Evolutionary conservation across 257 asterid species (phyloP).

Genomic region (Capsicum baccatum): DNA sequence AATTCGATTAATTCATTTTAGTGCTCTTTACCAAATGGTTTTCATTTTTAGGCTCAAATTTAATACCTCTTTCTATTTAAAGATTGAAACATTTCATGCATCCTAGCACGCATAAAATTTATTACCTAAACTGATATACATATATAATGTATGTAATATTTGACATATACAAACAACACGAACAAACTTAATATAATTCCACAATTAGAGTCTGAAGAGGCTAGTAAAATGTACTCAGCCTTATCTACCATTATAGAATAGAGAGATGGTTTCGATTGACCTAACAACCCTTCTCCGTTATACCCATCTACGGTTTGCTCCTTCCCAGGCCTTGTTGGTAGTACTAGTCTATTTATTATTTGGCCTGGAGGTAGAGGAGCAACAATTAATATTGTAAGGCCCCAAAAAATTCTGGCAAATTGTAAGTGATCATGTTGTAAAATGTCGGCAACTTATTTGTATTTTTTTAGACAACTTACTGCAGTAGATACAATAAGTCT

Average conservation of each 20-base stretch:
- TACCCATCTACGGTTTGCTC: too few relatives aligned
- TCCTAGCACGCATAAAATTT: too few relatives aligned
- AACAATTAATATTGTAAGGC: slow-evolving; percentile 2
- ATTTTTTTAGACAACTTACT: neutral
- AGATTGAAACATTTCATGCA: too few relatives aligned
- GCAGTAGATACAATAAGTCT: neutral
- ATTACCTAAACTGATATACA: too few relatives aligned
- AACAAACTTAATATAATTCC: too few relatives aligned
- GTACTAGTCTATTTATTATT: neutral
- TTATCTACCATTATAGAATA: neutral
- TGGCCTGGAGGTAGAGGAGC: neutral
- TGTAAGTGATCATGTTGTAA: neutral
- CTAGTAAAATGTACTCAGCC: too few relatives aligned
- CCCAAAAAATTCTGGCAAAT: neutral
- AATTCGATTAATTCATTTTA: too few relatives aligned
- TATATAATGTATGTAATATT: too few relatives aligned
- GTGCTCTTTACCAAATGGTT: neutral
- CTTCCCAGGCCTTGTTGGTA: neutral
- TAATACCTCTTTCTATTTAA: too few relatives aligned
- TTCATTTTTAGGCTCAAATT: neutral
- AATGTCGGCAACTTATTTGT: neutral
- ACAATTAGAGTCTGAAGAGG: too few relatives aligned
- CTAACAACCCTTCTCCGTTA: neutral
- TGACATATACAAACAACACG: too few relatives aligned
- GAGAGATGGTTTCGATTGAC: fast-evolving